These are phyloP conservation scores for Stipa capillata DNA, from an alignment of 176 grass and related monocot genomes.

Conservation along the genomic window DNA sequence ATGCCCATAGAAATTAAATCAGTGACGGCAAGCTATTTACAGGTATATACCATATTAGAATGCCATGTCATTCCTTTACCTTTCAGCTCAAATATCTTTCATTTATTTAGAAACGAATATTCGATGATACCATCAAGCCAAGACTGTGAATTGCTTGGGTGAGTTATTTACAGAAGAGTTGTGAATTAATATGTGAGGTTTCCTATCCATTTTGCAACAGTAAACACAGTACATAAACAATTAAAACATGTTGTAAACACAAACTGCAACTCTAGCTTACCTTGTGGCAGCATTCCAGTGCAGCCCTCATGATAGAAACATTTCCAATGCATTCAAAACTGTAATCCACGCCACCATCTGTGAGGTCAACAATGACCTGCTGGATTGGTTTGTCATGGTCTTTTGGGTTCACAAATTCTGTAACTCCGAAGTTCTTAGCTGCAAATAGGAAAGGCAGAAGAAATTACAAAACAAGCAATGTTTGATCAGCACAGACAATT, in stretches of 20 bases:
- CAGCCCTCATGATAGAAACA: conserved; percentile 90
- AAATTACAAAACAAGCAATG: background rate
- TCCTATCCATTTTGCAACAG: background rate
- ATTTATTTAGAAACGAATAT: background rate
- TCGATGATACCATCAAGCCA: background rate
- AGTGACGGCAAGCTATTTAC: background rate
- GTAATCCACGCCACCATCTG: conserved; percentile 92
- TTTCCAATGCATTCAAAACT: conserved; percentile 99
- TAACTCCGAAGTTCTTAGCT: conserved; percentile 98
- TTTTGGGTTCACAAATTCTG: conserved; percentile 97
- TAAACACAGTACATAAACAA: background rate
- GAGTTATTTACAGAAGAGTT: background rate
- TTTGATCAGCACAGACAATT: background rate
- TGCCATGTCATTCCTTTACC: background rate
- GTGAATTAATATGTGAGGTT: background rate
- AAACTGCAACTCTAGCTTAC: conserved; percentile 23
- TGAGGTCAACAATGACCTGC: conserved; percentile 84
- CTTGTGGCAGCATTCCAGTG: conserved; percentile 99
- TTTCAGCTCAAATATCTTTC: background rate
- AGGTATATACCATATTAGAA: background rate
- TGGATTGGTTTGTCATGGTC: conserved; percentile 94
- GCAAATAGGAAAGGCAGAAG: conserved; percentile 14
- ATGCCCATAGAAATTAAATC: background rate
- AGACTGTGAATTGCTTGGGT: background rate
- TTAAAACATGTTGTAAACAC: background rate